phyloP scores from a whole-genome alignment of 768 basidiomycete genomes.

The Mrakia frigida region DNA sequence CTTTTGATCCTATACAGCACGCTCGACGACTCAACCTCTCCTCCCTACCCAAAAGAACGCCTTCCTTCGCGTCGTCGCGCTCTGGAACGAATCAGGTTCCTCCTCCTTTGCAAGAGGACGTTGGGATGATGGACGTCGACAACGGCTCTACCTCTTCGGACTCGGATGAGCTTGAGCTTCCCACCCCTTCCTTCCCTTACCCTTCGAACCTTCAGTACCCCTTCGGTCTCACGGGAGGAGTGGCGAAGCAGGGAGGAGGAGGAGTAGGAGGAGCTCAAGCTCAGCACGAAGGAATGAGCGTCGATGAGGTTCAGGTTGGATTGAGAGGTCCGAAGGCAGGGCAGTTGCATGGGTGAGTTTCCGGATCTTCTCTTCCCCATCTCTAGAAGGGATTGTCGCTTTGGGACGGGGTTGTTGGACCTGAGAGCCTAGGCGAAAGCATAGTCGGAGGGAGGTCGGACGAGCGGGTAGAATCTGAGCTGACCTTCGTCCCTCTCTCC shows the following conservation, averaged over 20 bases:
- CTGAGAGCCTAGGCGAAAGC: not conserved
- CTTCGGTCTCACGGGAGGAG: not conserved
- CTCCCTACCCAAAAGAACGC: not conserved
- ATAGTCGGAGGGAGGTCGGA: not conserved
- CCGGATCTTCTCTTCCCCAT: too few species aligned
- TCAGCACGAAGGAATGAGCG: not conserved
- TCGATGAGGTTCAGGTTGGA: not conserved
- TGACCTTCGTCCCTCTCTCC: not conserved
- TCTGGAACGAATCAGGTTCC: not conserved
- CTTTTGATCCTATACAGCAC: not conserved
- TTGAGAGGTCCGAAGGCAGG: not conserved
- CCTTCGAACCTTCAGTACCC: not conserved
- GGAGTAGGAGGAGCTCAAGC: not conserved
- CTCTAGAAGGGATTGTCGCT: too few species aligned
- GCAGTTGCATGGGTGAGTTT: conserved; percentile 1
- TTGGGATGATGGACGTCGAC: not conserved
- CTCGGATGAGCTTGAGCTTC: conserved; percentile 13
- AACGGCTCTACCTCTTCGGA: not conserved
- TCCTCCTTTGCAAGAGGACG: not conserved
- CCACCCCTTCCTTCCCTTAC: not conserved
- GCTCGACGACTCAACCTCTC: not conserved
- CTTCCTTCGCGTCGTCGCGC: not conserved
- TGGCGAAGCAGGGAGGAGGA: not conserved
- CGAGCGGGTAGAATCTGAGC: not conserved
- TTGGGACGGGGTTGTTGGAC: not conserved